phyloP scores from a whole-genome alignment of 768 basidiomycete species.

The Phlebiopsis flavidoalba region DNA sequence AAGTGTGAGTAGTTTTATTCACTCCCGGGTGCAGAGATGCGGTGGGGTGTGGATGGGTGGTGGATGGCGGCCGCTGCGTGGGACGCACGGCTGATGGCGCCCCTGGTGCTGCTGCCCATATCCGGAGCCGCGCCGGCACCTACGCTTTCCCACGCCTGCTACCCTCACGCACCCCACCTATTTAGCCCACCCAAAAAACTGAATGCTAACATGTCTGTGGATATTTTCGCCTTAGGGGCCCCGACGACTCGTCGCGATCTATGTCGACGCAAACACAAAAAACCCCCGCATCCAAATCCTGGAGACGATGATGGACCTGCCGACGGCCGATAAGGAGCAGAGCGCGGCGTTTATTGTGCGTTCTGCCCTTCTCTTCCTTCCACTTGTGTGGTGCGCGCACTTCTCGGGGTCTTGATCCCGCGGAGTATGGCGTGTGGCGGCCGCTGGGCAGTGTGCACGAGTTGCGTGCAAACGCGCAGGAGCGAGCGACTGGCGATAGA shows the following conservation, averaged over 20 bases:
- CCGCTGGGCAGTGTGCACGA: not conserved
- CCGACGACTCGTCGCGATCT: constrained; percentile 34
- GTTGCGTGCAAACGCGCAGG: not conserved
- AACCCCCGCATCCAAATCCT: constrained; percentile 82
- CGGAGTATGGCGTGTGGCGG: not conserved
- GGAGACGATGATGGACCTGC: constrained; percentile 72
- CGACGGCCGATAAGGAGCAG: constrained; percentile 51
- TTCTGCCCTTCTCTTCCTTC: constrained; percentile 15
- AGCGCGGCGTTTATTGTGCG: constrained; percentile 71
- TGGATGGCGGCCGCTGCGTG: not conserved
- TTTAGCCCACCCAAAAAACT: not conserved
- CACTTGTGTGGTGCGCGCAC: not conserved
- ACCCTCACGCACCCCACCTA: not conserved
- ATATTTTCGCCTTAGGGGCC: constrained; percentile 17
- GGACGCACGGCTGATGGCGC: not conserved
- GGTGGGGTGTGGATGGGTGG: not conserved
- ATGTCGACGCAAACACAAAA: constrained; percentile 48
- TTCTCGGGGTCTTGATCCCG: not conserved
- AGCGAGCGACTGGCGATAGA: not conserved
- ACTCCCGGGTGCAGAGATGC: no score
- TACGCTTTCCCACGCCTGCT: not conserved
- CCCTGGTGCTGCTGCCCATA: not conserved
- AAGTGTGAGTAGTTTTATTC: constrained; percentile 37
- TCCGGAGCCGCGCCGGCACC: not conserved
- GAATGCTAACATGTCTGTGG: constrained; percentile 7